Evolutionary conservation across 2,329 filamentous ascomycete genomes (phyloP).

Genomic region (Cytospora piceicola): DNA sequence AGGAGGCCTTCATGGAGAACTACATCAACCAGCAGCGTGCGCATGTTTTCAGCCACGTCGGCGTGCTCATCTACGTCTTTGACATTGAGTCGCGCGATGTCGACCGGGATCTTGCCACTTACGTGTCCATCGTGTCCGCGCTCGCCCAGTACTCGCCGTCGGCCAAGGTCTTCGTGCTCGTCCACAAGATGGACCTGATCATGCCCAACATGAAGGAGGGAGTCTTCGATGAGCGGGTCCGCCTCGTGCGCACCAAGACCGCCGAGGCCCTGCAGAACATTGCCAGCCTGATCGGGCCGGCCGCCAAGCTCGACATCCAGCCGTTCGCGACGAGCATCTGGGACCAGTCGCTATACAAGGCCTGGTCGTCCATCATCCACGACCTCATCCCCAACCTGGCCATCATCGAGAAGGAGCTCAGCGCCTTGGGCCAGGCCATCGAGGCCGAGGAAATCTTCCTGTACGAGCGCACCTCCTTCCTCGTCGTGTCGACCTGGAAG

Average conservation of each 20-base stretch:
- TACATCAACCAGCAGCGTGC: slow-evolving; percentile 94
- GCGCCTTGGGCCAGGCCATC: slow-evolving; percentile 80
- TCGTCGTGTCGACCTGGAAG: slow-evolving; percentile 93
- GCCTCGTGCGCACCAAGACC: slow-evolving; percentile 76
- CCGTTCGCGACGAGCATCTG: slow-evolving; percentile 97
- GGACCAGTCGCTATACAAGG: slow-evolving; percentile 98
- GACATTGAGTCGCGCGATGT: slow-evolving; percentile 97
- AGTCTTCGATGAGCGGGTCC: slow-evolving; percentile 83
- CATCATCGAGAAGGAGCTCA: slow-evolving; percentile 84
- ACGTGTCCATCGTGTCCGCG: slow-evolving; percentile 86
- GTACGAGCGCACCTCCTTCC: slow-evolving; percentile 93
- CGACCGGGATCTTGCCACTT: slow-evolving; percentile 89
- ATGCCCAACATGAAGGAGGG: slow-evolving; percentile 76
- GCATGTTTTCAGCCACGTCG: slow-evolving; percentile 95
- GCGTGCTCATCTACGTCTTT: slow-evolving; percentile 98
- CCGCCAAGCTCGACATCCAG: slow-evolving; percentile 61
- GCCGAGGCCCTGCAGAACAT: slow-evolving; percentile 53
- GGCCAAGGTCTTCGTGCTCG: slow-evolving; percentile 89
- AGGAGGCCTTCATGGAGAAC: slow-evolving; percentile 98
- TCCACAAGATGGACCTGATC: slow-evolving; percentile 99
- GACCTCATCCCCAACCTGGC: slow-evolving; percentile 93
- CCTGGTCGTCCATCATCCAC: slow-evolving; percentile 98
- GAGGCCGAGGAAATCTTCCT: slow-evolving; percentile 92
- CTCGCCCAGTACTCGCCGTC: slow-evolving; percentile 80
- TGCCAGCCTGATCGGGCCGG: slow-evolving; percentile 34